Percentiles rank a stretch among this genome's conserved stretches.
Conservation (phyloP, 2,329 filamentous ascomycete species). For the Magnaporthiopsis incrustans region DNA sequence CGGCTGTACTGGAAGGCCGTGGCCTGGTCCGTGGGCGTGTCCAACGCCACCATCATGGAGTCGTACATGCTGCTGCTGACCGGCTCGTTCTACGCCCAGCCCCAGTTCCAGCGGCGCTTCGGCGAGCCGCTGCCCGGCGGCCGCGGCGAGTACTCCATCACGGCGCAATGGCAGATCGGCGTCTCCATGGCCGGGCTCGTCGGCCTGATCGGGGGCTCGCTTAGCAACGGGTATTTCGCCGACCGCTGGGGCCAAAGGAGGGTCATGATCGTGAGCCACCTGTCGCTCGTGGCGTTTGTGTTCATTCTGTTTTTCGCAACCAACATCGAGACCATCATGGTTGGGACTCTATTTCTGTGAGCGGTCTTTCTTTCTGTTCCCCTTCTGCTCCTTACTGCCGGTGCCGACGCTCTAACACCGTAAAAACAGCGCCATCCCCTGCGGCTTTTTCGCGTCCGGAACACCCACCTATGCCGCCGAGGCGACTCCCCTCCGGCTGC, state of each 20-base stretch:
- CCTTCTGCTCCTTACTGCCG: too few relatives aligned
- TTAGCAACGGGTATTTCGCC: constrained; percentile 38
- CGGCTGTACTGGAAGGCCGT: constrained; percentile 18
- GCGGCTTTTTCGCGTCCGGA: constrained; percentile 52
- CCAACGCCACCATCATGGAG: constrained; percentile 22
- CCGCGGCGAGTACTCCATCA: constrained; percentile 21
- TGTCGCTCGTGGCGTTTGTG: constrained; percentile 33
- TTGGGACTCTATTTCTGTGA: constrained; percentile 25
- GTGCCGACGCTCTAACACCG: too few relatives aligned
- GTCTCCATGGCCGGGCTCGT: constrained; percentile 28
- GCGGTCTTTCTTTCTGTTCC: background rate
- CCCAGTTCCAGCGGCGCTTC: constrained; percentile 23
- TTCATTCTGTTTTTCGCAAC: constrained; percentile 57
- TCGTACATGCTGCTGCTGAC: constrained; percentile 28
- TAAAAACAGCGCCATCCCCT: constrained; percentile 36
- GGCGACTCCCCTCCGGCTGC: constrained; percentile 49
- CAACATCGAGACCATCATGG: constrained; percentile 45
- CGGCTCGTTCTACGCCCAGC: constrained; percentile 30
- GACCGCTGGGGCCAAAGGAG: constrained; percentile 33
- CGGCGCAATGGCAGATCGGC: constrained; percentile 41
- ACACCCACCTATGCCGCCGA: constrained; percentile 53
- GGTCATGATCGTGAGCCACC: constrained; percentile 33
- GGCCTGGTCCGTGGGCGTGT: constrained; percentile 22
- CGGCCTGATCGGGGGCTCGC: constrained; percentile 40
- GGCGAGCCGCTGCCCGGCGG: constrained; percentile 13